Evolutionary conservation across 345 rosid genomes (phyloP), one percentile per base, ranked within the genome.

Genomic region (Bruguiera sexangula): DNA sequence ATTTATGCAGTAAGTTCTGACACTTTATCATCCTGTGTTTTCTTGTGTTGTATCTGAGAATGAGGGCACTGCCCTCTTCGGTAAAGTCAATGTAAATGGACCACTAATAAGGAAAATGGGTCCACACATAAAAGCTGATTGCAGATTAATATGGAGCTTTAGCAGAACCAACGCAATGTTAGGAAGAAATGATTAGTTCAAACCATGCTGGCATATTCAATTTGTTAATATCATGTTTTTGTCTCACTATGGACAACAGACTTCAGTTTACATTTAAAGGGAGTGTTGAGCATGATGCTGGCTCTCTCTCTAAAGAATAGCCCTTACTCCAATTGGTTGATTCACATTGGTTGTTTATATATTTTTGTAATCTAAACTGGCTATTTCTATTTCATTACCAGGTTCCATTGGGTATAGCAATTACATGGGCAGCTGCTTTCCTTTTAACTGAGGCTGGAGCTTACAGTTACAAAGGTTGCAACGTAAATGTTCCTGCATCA

Each of bases 381-480:
- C 50, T 68, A 21, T 56, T 32, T 56, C 20, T 57, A 27, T 71
- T 61, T 55, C 60, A 76, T 63, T 77, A 22, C 65, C 79, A 95
- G 99, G 97, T 95, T 84, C 97, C 96, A 8, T 71, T 95, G 87
- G 96, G 88, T 78, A 90, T 95, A 70, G 97, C 90, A 80, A 88
- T 91, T 70, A 85, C 96, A 18, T 95, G 99, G 99, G 90, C 84
- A 3, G 83, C 79, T 77, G 96, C 97, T 31, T 89, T 95, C 73
- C 96, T 95, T 71, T 81, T 95, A 74, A 91, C 99, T 13, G 89
- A 89, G 79, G 75, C 92, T 62, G 96, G 97, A 77, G 87, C 82
- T n/a, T 95, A 89, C 81, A 86, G 73, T 79, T 84, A 88, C 76
- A 91, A 87, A 78, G 97, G 91, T 16, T 95, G 99, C 74, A 93